A percentile compares a stretch with the other conserved stretches of the same genome.
Conservation (phyloP, 176 grass and related monocot genomes). For the Eremochloa ophiuroides region DNA sequence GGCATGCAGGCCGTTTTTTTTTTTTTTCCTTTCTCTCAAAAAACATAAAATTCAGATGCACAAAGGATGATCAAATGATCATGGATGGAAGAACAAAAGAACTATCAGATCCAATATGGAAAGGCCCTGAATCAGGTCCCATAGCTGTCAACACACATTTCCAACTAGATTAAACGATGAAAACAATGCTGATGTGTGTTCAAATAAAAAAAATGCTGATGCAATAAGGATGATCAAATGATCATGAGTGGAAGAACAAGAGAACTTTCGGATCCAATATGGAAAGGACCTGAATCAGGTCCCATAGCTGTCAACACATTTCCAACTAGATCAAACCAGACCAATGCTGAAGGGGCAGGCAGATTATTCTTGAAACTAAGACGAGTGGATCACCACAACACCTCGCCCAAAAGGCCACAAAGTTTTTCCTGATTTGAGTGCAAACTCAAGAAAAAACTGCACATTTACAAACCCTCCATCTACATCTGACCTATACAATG, state of each 20-base stretch:
- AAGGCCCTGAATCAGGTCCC: too few species aligned
- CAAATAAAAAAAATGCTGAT: too few species aligned
- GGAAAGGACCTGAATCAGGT: neutral
- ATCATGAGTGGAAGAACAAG: too few species aligned
- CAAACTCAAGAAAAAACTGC: conserved; percentile 25
- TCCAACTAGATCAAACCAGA: neutral
- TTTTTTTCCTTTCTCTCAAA: too few species aligned
- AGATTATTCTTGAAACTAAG: conserved; percentile 33
- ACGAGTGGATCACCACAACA: conserved; percentile 10
- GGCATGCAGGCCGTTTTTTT: too few species aligned
- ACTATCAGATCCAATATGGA: neutral
- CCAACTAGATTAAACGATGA: too few species aligned
- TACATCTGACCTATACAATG: conserved; percentile 50
- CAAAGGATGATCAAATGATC: neutral
- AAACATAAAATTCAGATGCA: neutral
- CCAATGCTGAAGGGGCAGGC: neutral
- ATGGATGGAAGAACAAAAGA: neutral
- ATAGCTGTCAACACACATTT: too few species aligned
- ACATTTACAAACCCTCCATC: conserved; percentile 44
- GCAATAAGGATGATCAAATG: too few species aligned
- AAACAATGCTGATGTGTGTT: too few species aligned
- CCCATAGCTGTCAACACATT: neutral
- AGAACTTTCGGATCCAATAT: too few species aligned
- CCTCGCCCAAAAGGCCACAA: conserved; percentile 3
- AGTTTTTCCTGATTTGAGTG: conserved; percentile 13